Evolutionary conservation across 345 rosid genomes (phyloP).

Genomic region (Clarkia xantiana): DNA sequence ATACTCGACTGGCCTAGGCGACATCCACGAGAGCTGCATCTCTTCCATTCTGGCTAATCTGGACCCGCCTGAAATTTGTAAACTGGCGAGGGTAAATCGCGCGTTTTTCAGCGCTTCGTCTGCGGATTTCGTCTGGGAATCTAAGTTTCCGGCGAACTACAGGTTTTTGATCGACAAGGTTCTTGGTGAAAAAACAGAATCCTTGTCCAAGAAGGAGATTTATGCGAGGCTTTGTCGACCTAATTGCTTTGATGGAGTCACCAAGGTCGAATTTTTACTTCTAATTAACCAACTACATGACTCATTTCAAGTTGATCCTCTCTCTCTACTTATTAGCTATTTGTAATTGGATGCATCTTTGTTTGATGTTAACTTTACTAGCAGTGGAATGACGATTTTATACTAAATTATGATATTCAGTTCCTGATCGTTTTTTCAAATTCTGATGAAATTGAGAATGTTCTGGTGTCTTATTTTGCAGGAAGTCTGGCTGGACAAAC

Average conservation of each 20-base stretch:
- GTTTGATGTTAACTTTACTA: too few species aligned
- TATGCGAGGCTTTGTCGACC: conserved; percentile 46
- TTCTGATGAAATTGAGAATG: background rate
- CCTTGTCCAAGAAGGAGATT: conserved; percentile 39
- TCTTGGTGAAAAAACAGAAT: conserved; percentile 18
- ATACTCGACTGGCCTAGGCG: conserved; percentile 24
- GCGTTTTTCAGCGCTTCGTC: conserved; percentile 55
- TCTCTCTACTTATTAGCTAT: background rate
- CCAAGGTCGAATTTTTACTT: conserved; percentile 31
- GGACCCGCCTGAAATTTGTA: conserved; percentile 83
- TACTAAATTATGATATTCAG: background rate
- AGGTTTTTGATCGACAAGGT: conserved; percentile 37
- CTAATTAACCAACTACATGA: background rate
- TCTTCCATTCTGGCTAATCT: conserved; percentile 42
- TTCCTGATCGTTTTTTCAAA: background rate
- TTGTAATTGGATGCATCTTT: too few species aligned
- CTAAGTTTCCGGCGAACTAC: conserved; percentile 66
- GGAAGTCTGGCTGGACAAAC: conserved; percentile 76
- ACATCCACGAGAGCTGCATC: conserved; percentile 63
- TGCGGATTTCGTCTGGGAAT: conserved; percentile 74
- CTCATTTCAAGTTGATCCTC: background rate
- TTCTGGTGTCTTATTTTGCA: conserved; percentile 7
- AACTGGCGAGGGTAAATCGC: conserved; percentile 39
- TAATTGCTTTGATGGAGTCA: conserved; percentile 47
- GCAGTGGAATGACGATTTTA: background rate